These are phyloP conservation scores for Penicillium desertorum DNA, from an alignment of 495 filamentous ascomycete species.

Conservation along the genomic window DNA sequence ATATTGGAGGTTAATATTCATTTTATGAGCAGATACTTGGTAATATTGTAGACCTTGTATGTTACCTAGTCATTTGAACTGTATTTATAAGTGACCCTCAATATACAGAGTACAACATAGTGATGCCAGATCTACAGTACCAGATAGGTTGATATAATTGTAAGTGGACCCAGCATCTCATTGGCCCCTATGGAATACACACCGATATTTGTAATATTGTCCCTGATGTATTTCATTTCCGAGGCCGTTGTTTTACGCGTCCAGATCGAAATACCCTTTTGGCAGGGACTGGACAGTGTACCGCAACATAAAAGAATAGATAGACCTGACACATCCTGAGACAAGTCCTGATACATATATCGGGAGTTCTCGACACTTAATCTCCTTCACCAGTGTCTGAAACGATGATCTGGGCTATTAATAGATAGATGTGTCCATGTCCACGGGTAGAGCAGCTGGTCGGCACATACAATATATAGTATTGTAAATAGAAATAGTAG, in stretches of 20 bases:
- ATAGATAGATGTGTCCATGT: neutral
- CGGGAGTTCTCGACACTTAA: constrained; percentile 1
- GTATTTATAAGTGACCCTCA: neutral
- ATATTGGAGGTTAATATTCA: neutral
- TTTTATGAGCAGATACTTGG: neutral
- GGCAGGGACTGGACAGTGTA: neutral
- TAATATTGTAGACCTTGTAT: neutral
- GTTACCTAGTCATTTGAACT: too few species aligned
- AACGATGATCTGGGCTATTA: neutral
- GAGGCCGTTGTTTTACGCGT: neutral
- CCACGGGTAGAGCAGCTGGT: neutral
- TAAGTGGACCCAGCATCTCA: constrained; percentile 1
- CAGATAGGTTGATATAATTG: constrained; percentile 2
- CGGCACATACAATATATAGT: neutral
- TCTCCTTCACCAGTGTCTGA: neutral
- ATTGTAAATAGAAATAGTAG: neutral
- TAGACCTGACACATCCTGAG: neutral
- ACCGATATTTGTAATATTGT: neutral
- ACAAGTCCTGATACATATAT: neutral
- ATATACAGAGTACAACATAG: too few species aligned
- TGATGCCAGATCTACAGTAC: neutral
- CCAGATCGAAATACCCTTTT: neutral
- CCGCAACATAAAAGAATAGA: neutral
- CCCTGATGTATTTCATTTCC: neutral
- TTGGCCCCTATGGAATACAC: neutral